Conservation (phyloP, 352 stramenopile genomes). For the Globisporangium polare region DNA sequence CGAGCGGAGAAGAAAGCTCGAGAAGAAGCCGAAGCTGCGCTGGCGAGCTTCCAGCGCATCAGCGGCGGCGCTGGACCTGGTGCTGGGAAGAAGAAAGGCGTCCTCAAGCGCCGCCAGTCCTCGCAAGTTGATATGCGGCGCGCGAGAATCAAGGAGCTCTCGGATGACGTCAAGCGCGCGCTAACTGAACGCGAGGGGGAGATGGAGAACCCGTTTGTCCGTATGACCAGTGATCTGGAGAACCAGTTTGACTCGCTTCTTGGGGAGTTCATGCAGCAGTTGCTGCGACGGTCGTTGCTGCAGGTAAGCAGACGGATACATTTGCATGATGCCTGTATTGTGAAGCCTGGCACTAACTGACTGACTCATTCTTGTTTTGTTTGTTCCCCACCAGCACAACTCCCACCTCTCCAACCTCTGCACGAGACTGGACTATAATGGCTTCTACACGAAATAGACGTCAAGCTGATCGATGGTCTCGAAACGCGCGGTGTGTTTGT, state of each 20-base stretch:
- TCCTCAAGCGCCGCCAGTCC: conserved; percentile 59
- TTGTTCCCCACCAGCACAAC: conserved; percentile 35
- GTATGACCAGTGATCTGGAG: conserved; percentile 75
- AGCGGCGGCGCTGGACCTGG: conserved; percentile 3
- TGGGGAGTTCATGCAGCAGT: conserved; percentile 86
- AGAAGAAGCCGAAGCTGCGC: conserved; percentile 71
- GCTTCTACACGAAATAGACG: conserved; percentile 61
- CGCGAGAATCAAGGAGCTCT: conserved; percentile 76
- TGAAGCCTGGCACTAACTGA: not conserved
- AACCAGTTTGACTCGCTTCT: conserved; percentile 87
- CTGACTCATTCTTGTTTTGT: conserved; percentile 1
- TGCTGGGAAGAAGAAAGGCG: conserved; percentile 47
- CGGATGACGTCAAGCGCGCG: conserved; percentile 69
- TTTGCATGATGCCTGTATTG: not conserved
- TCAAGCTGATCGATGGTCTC: not conserved
- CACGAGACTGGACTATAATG: conserved; percentile 63
- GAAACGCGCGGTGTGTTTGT: conserved; percentile 2
- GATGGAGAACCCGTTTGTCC: conserved; percentile 69
- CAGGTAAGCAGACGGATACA: conserved; percentile 40
- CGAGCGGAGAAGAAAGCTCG: conserved; percentile 76
- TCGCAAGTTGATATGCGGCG: conserved; percentile 78
- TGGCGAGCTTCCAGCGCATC: conserved; percentile 51
- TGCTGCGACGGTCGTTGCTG: conserved; percentile 73
- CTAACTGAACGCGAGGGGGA: conserved; percentile 66
- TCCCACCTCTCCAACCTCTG: conserved; percentile 65